A percentile compares a stretch with the other conserved stretches of the same genome.
Evolutionary conservation across 208 protist genomes (phyloP).

Genomic region (Herpetomonas tarakana): DNA sequence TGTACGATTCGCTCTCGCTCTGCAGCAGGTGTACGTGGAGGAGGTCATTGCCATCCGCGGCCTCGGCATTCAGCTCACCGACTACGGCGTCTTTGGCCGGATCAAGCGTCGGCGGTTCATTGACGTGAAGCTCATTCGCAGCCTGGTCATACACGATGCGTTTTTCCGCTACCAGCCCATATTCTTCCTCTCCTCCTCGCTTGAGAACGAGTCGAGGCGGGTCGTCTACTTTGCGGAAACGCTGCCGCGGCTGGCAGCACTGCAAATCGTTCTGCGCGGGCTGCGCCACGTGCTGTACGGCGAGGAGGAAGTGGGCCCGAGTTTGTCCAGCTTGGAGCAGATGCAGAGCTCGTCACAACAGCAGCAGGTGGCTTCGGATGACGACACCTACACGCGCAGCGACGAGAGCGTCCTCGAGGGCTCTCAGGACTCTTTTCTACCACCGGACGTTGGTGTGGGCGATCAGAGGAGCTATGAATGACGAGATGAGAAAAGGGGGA

Average conservation of each 20-base stretch:
- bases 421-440: slow-evolving; percentile 7
- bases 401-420: slow-evolving; percentile 5
- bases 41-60: slow-evolving; percentile 76
- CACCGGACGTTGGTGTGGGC: background rate
- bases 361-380: slow-evolving; percentile 11
- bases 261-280: slow-evolving; percentile 63
- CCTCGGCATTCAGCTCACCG: slow-evolving; percentile 71
- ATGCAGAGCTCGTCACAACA: background rate
- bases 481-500: too few species aligned
- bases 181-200: slow-evolving; percentile 75
- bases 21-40: slow-evolving; percentile 48
- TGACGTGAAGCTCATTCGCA: slow-evolving; percentile 61
- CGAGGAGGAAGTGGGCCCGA: slow-evolving; percentile 54
- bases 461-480: too few species aligned
- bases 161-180: slow-evolving; percentile 80
- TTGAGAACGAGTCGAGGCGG: slow-evolving; percentile 55
- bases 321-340: slow-evolving; percentile 49
- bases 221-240: slow-evolving; percentile 75
- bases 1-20: slow-evolving; percentile 6
- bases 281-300: slow-evolving; percentile 72
- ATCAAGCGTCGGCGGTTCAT: slow-evolving; percentile 48
- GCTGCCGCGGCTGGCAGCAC: slow-evolving; percentile 68
- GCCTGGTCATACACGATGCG: slow-evolving; percentile 78
- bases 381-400: slow-evolving; percentile 10
- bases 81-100: slow-evolving; percentile 62